A percentile compares a stretch with the other conserved stretches of the same genome.
Evolutionary conservation across 140 eudicot genomes (phyloP).

Genomic region (Artemisia princeps): DNA sequence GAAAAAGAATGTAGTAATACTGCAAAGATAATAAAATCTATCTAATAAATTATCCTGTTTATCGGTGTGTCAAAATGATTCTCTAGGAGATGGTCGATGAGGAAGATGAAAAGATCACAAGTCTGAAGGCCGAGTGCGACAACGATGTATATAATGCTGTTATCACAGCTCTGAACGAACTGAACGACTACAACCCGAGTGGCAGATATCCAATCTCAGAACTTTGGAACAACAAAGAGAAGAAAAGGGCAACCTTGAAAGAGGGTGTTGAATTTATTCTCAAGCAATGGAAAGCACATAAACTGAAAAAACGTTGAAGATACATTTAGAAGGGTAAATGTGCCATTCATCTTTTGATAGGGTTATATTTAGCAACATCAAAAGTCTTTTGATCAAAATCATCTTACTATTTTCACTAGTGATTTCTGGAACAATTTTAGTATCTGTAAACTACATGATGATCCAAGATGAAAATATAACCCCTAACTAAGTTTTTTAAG

Average conservation of each 20-base stretch:
- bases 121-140: slow-evolving; percentile 25
- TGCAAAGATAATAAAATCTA: no score
- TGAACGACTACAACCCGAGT: slow-evolving; percentile 41
- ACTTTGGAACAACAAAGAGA: slow-evolving; percentile 40
- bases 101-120: slow-evolving; percentile 35
- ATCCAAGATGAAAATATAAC: no score
- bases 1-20: no score
- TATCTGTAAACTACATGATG: no score
- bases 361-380: no score
- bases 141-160: slow-evolving; percentile 25
- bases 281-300: slow-evolving; percentile 23
- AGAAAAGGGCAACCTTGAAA: slow-evolving; percentile 29
- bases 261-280: slow-evolving; percentile 29
- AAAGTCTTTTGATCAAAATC: no score
- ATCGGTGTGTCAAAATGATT: slow-evolving; percentile 9
- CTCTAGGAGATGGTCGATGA: slow-evolving; percentile 41
- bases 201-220: slow-evolving; percentile 35
- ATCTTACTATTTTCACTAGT: no score
- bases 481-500: no score
- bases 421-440: no score
- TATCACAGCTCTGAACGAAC: slow-evolving; percentile 34
- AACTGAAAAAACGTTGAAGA: neutral
- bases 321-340: no score
- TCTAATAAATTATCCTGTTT: neutral
- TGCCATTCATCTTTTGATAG: no score